Conservation (phyloP, 768 basidiomycete genomes). For the Thelephora ganbajun region DNA sequence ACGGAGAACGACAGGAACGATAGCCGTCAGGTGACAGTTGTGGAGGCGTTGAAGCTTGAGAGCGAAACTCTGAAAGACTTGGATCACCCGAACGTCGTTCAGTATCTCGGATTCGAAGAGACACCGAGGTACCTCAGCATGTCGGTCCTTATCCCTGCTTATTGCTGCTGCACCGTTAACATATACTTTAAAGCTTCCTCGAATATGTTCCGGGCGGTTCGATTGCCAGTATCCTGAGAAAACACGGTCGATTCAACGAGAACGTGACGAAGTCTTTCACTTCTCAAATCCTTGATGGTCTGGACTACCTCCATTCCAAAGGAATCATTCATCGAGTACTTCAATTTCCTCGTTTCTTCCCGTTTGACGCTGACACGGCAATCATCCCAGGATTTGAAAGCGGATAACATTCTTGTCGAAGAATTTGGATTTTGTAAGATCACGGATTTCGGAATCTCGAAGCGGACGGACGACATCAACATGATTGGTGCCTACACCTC, state of each 20-base stretch:
- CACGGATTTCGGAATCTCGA: conserved; percentile 98
- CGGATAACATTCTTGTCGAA: conserved; percentile 96
- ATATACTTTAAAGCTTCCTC: conserved; percentile 59
- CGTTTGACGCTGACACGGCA: conserved; percentile 1
- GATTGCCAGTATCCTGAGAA: conserved; percentile 77
- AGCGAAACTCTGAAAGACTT: conserved; percentile 93
- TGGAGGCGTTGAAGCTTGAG: conserved; percentile 88
- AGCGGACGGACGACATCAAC: conserved; percentile 79
- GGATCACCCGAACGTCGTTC: conserved; percentile 94
- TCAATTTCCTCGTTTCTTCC: conserved; percentile 1
- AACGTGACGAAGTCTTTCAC: conserved; percentile 89
- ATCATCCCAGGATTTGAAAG: conserved; percentile 72
- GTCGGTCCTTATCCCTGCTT: conserved; percentile 32
- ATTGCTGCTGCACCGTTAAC: background rate
- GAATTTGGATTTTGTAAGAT: conserved; percentile 90
- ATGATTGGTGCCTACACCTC: conserved; percentile 75
- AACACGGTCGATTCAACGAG: conserved; percentile 88
- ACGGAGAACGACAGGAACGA: conserved; percentile 89
- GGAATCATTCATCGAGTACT: conserved; percentile 85
- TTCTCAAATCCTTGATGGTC: conserved; percentile 76
- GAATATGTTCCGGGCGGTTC: conserved; percentile 99
- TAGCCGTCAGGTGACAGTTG: conserved; percentile 66
- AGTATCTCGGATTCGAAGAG: conserved; percentile 92
- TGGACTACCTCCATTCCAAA: conserved; percentile 85
- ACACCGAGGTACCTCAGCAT: conserved; percentile 83